Evolutionary conservation across 1,284 basidiomycete species (phyloP), one percentile per base, ranked within the genome.

Genomic region (Phenoliferia sp.): DNA sequence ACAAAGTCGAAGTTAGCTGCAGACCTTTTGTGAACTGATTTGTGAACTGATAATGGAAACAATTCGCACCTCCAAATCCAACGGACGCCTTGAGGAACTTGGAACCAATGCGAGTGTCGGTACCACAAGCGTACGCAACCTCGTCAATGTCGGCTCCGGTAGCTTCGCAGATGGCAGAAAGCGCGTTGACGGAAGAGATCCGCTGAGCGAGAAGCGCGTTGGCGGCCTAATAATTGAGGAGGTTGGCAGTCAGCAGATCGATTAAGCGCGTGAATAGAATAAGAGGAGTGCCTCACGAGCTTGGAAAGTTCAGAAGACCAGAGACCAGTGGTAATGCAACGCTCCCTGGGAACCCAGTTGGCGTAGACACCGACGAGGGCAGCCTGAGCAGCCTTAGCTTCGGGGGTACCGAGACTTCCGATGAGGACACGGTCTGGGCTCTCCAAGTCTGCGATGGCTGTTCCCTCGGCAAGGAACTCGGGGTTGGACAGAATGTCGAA

Each of bases 401-500:
- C 90, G 32, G 84, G 82, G 15, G 91, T 92, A 78, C 94, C 88
- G 34, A 99, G 87, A 61, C 92, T 95, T 58, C 96, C 95, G 79
- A 99, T 97, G 65, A 99, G 86, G 67, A 99, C 95, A 73, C 95
- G 89, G 82, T 99, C 95, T 15, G 95, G 95, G 33, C 79, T 80
- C 79, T 92, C 86, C 34, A 99, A 85, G 80, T 99, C 96, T 60
- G 73, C 77, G 77, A 99, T 93, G 65, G 95, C 95, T 33, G 96
- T 98, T 72, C 95, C 95, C 82, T 99, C 95, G 12, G 95, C 95
- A 61, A 99, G 84, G 84, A 99, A 99, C 80, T 99, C 94, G 69
- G 95, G 96, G 84, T 99, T 99, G 77, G 95, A 98, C 71, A 99
- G 88, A 78, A 99, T 99, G 80, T 99, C 94, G 79, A 99, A 99